Conservation (phyloP, 495 filamentous ascomycete genomes). For the Penicillium egyptiacum region DNA sequence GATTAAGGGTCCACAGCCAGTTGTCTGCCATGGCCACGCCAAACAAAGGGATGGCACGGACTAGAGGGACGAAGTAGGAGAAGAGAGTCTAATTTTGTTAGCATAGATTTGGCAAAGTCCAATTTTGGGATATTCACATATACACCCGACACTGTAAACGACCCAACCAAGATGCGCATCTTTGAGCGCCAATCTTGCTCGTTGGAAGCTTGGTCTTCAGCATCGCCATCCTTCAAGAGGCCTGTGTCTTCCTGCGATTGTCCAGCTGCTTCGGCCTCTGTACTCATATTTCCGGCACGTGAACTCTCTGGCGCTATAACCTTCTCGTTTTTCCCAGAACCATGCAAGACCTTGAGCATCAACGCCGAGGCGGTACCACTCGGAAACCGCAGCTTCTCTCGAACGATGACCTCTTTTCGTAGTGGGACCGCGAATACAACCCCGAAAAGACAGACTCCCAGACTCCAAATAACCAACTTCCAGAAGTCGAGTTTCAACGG, state of each 20-base stretch:
- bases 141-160: constrained; percentile 58
- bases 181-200: constrained; percentile 61
- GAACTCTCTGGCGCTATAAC: constrained; percentile 12
- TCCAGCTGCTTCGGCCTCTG: constrained; percentile 15
- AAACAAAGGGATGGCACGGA: constrained; percentile 83
- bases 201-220: constrained; percentile 32
- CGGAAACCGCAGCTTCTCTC: constrained; percentile 90
- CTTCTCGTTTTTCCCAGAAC: constrained; percentile 44
- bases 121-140: constrained; percentile 39
- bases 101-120: background rate
- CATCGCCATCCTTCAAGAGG: constrained; percentile 27
- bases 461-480: constrained; percentile 81
- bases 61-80: constrained; percentile 86
- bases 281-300: constrained; percentile 15
- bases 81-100: constrained; percentile 64
- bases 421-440: constrained; percentile 93
- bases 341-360: constrained; percentile 86
- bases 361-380: constrained; percentile 93
- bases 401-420: constrained; percentile 83
- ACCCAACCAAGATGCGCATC: constrained; percentile 57
- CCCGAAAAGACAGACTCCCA: constrained; percentile 92
- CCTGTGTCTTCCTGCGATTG: constrained; percentile 18
- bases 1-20: constrained; percentile 97
- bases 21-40: constrained; percentile 68
- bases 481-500: constrained; percentile 69